Evolutionary conservation across 2,329 filamentous ascomycete genomes (phyloP).

Genomic region (Colletotrichum sp.): DNA sequence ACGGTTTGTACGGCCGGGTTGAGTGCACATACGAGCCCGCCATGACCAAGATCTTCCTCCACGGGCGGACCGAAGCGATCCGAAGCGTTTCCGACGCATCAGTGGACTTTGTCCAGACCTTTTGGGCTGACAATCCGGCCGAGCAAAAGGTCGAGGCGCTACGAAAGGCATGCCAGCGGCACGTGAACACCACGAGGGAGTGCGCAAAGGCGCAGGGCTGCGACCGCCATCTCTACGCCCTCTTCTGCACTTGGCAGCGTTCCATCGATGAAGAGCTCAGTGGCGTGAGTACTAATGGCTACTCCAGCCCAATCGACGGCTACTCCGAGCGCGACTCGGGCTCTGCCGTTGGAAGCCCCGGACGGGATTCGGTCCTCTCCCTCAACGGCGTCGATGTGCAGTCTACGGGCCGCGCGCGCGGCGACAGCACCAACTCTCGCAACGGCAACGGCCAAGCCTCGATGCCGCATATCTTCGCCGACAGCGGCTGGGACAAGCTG

Average conservation of each 20-base stretch:
- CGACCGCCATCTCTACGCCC: constrained; percentile 90
- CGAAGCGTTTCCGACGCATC: constrained; percentile 83
- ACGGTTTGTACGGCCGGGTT: constrained; percentile 90
- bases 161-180: constrained; percentile 81
- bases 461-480: constrained; percentile 83
- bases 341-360: constrained; percentile 58
- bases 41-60: constrained; percentile 95
- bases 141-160: constrained; percentile 86
- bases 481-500: constrained; percentile 90
- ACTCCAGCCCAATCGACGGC: constrained; percentile 63
- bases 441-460: constrained; percentile 42
- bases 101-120: constrained; percentile 87
- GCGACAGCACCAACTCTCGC: constrained; percentile 60
- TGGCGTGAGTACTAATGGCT: constrained; percentile 63
- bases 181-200: constrained; percentile 79
- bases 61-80: constrained; percentile 94
- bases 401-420: constrained; percentile 36
- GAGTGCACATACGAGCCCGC: constrained; percentile 98
- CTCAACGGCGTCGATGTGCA: constrained; percentile 36
- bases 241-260: constrained; percentile 95
- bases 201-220: constrained; percentile 91
- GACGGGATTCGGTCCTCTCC: constrained; percentile 54
- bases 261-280: constrained; percentile 76
- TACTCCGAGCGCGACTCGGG: constrained; percentile 50
- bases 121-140: constrained; percentile 90